Evolutionary conservation across 2,329 filamentous ascomycete species (phyloP), one percentile per base, ranked within the genome.

Genomic region (Venturia oleaginea): DNA sequence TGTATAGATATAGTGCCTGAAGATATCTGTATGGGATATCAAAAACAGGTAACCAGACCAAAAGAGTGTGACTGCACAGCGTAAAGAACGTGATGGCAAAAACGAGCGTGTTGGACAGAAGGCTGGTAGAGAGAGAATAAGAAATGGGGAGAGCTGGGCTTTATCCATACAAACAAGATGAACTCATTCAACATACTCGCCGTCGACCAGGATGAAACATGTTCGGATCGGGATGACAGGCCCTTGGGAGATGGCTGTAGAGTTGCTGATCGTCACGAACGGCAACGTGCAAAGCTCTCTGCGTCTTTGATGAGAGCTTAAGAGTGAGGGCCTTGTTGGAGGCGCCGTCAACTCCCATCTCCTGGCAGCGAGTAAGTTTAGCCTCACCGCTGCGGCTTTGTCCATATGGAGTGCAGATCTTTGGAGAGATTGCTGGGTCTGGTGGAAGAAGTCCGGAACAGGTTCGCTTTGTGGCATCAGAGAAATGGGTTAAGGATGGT

Each of bases 81-180:
- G 27, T 37, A 57, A 34, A 32, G 51, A 57, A 22, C 46, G 51
- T 34, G 30, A 34, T 34, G 34, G 51, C 15, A 34, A 57, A 34
- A 57, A 57, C 19, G 51, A 57, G 51, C 30, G 51, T 57, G 51
- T n/a, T 55, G 51, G 30, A 57, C 27, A 57, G 51, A 57, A 22
- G 30, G n/a, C 19, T 57, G 51, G 30, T 34, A 22, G 19, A 17
- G 22, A 57, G 30, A n/a, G 51, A 34, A 34, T 57, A 57, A 13
- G 17, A 32, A 32, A 22, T 32, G 4, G 51, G 51, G 5, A 57
- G 15, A 57, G 1, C 3, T 34, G 22, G 19, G 27, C 51, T 57
- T 57, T 57, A 57, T 57, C 27, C 30, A 22, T 11, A 57, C 51
- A 34, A 57, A 57, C 30, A 57, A 57, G 51, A 57, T 57, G 51